These are phyloP conservation scores for Pascua guehoae DNA, from an alignment of 1,284 basidiomycete genomes.

Conservation along the genomic window DNA sequence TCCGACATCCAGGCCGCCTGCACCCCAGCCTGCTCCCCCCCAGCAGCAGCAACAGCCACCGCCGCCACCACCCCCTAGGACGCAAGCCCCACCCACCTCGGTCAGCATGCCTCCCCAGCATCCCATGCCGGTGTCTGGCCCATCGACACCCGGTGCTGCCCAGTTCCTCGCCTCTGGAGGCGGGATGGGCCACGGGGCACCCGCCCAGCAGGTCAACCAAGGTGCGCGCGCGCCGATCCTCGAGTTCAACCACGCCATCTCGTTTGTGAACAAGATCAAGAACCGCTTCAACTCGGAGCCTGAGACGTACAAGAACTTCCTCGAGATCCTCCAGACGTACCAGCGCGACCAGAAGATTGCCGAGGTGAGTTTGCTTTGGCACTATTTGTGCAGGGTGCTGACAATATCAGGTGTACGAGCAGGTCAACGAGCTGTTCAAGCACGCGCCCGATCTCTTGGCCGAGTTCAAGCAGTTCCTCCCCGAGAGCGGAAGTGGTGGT, in stretches of 20 bases:
- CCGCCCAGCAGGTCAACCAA: not conserved
- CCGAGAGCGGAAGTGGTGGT: slow-evolving; percentile 55
- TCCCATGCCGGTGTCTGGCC: slow-evolving; percentile 24
- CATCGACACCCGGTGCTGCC: slow-evolving; percentile 41
- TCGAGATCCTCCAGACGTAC: slow-evolving; percentile 96
- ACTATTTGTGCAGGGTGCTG: slow-evolving; percentile 5
- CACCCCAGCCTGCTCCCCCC: slow-evolving; percentile 9
- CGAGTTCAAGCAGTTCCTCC: slow-evolving; percentile 96
- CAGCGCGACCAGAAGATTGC: slow-evolving; percentile 89
- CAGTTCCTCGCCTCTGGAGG: slow-evolving; percentile 30
- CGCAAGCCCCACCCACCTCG: slow-evolving; percentile 29
- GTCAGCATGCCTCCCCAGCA: slow-evolving; percentile 28
- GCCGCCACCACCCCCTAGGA: slow-evolving; percentile 16
- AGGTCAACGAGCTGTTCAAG: slow-evolving; percentile 89
- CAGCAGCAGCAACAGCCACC: slow-evolving; percentile 35
- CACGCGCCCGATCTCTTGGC: slow-evolving; percentile 86
- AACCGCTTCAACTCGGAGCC: slow-evolving; percentile 85
- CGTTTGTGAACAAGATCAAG: slow-evolving; percentile 99
- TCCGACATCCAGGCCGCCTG: slow-evolving; percentile 1
- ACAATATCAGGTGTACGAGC: slow-evolving; percentile 71
- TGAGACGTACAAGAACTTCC: slow-evolving; percentile 95
- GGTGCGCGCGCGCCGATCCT: slow-evolving; percentile 47
- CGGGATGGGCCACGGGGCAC: not conserved
- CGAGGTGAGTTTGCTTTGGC: slow-evolving; percentile 61
- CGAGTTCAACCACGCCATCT: slow-evolving; percentile 97